These are phyloP conservation scores for Phanerodontia chrysosporium DNA, from an alignment of 768 basidiomycete species.

Conservation along the genomic window DNA sequence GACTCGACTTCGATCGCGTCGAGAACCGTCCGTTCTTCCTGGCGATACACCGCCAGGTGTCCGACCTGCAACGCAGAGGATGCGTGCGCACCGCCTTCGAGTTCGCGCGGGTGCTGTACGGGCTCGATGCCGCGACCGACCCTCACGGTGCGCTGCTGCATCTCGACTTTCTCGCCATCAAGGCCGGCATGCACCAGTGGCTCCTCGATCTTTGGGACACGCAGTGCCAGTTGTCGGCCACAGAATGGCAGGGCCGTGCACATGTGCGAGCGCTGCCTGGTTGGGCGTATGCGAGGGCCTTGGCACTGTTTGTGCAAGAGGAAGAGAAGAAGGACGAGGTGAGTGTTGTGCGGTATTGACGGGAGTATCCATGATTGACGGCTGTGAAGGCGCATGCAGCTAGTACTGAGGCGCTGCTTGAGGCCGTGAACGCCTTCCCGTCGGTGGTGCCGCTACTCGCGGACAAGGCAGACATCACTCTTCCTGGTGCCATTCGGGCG, in stretches of 20 bases:
- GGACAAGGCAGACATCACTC: conserved; percentile 73
- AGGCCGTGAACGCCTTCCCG: conserved; percentile 77
- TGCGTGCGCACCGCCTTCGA: conserved; percentile 89
- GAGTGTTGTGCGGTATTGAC: not conserved
- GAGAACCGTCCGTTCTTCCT: conserved; percentile 94
- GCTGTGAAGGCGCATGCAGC: conserved; percentile 43
- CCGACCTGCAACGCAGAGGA: conserved; percentile 83
- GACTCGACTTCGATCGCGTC: conserved; percentile 85
- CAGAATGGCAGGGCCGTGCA: conserved; percentile 11
- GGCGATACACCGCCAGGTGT: conserved; percentile 77
- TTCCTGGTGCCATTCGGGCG: conserved; percentile 53
- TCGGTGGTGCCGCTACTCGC: conserved; percentile 77
- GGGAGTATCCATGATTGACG: not conserved
- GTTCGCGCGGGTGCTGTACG: conserved; percentile 80
- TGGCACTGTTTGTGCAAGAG: conserved; percentile 48
- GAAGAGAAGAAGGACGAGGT: conserved; percentile 39
- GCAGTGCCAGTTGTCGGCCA: conserved; percentile 4
- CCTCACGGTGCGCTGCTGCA: conserved; percentile 84
- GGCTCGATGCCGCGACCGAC: conserved; percentile 82
- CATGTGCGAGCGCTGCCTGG: conserved; percentile 53
- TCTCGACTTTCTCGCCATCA: conserved; percentile 82
- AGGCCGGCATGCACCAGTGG: conserved; percentile 79
- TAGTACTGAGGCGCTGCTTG: conserved; percentile 64
- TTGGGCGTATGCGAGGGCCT: conserved; percentile 66
- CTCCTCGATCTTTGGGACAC: conserved; percentile 60